Base-by-base conservation (phyloP, 2,329 filamentous ascomycete species). In the Colletotrichum liaoningense region DNA sequence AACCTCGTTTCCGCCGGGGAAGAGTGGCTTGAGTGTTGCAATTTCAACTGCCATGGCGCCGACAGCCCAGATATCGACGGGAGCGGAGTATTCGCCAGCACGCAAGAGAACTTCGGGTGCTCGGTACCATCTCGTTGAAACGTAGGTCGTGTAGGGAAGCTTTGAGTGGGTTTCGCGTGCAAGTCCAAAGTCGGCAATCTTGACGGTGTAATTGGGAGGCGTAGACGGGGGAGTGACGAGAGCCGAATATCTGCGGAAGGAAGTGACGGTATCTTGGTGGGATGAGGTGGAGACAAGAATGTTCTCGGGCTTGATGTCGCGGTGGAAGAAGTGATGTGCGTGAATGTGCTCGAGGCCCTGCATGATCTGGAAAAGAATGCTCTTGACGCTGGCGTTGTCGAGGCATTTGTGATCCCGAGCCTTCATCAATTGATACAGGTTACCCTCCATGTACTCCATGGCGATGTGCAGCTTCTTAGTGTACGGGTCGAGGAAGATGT, bases 371-470 rank as follows among this genome's bases (percentile, higher is more conserved):
- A 94, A 98, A 49, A 99, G 88, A 75, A 99, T 97, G 86, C 96
- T 98, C 88, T 99, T 98, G 74, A 99, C 97, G 79, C 94, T 97
- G 74, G 90, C 91, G 67, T 94, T 93, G 80, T 99, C 97, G 33
- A 99, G 89, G 75, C 89, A 93, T 84, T 98, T 98, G 87, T 98
- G 96, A 78, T 99, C 97, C 73, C 97, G 92, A 65, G 97, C 93
- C 86, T 99, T 99, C 97, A 99, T 99, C 75, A 99, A 86, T 84
- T 99, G 97, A 83, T 99, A 99, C 1, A 99, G 89, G 83, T 99
- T 99, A 63, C 97, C 97, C 82, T 99, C 97, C 97, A 99, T 99
- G 84, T 97, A 98, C 86, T 99, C 97, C 97, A 99, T 99, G 80
- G 91, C 93, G 77, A 99, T 99, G 84, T 99, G 97, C 57, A 99